Percentiles rank a stretch among this genome's conserved stretches.
These are phyloP conservation scores for Urochloa ruziziensis DNA, from an alignment of 176 grass and related monocot genomes.

Conservation along the genomic window DNA sequence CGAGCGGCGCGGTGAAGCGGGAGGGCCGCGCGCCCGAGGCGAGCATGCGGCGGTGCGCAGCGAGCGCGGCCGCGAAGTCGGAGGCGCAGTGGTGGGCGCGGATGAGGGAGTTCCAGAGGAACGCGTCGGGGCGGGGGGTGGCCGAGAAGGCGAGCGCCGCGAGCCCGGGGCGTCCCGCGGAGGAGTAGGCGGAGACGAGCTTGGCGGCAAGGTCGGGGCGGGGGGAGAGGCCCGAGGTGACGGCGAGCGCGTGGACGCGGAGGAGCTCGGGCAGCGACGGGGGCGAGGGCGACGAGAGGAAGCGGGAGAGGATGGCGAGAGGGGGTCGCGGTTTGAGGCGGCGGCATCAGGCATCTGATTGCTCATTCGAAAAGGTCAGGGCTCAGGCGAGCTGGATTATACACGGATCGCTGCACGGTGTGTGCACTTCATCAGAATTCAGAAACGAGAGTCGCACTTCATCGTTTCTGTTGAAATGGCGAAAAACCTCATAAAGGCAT, in stretches of 20 bases:
- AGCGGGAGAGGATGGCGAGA: slow-evolving; percentile 27
- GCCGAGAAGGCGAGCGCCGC: slow-evolving; percentile 44
- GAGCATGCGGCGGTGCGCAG: slow-evolving; percentile 45
- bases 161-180: slow-evolving; percentile 35
- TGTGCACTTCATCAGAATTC: not conserved
- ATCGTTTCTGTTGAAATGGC: too few species aligned
- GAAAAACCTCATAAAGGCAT: too few species aligned
- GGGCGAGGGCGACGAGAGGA: slow-evolving; percentile 28
- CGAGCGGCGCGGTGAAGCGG: slow-evolving; percentile 60
- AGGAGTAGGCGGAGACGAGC: slow-evolving; percentile 66
- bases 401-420: not conserved
- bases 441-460: too few species aligned
- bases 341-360: slow-evolving; percentile 37
- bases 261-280: slow-evolving; percentile 34
- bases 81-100: slow-evolving; percentile 46
- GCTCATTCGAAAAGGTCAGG: slow-evolving; percentile 20
- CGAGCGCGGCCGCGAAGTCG: slow-evolving; percentile 36
- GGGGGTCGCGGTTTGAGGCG: not conserved
- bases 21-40: slow-evolving; percentile 43
- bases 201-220: slow-evolving; percentile 67
- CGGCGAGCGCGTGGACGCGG: slow-evolving; percentile 48
- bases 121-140: slow-evolving; percentile 39
- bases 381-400: not conserved
- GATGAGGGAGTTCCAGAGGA: slow-evolving; percentile 79
- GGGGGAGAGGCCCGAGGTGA: slow-evolving; percentile 45